Evolutionary conservation across 768 basidiomycete genomes (phyloP).

Genomic region (Mycena leptocephala): DNA sequence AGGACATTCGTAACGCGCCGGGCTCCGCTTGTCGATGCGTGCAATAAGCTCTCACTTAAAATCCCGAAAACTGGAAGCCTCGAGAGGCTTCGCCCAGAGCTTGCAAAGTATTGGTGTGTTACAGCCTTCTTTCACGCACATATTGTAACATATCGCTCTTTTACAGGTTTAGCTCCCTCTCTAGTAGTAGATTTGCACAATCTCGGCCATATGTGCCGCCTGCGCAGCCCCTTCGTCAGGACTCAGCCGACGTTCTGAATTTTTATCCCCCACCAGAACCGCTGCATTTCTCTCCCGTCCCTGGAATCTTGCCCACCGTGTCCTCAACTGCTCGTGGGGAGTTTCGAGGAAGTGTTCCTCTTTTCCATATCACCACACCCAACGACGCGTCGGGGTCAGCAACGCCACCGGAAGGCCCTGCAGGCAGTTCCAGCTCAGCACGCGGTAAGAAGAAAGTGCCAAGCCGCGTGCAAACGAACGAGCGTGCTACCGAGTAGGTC

Average conservation of each 20-base stretch:
- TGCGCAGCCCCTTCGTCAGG: neutral
- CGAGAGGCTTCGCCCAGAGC: neutral
- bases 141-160: neutral
- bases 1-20: neutral
- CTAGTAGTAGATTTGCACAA: neutral
- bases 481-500: neutral
- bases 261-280: neutral
- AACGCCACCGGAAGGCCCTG: neutral
- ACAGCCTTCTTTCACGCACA: neutral
- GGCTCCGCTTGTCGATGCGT: neutral
- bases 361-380: neutral
- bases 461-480: neutral
- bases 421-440: neutral
- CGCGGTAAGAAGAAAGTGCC: neutral
- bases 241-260: neutral
- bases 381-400: neutral
- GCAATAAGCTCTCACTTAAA: neutral
- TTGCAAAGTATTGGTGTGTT: conserved; percentile 9
- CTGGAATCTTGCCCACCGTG: neutral
- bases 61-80: neutral
- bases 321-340: neutral
- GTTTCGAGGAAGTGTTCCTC: neutral
- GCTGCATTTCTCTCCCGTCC: neutral
- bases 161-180: neutral
- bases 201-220: neutral